Conservation (phyloP, 1,139 yeast genomes). For the Pneumocystis murina region DNA sequence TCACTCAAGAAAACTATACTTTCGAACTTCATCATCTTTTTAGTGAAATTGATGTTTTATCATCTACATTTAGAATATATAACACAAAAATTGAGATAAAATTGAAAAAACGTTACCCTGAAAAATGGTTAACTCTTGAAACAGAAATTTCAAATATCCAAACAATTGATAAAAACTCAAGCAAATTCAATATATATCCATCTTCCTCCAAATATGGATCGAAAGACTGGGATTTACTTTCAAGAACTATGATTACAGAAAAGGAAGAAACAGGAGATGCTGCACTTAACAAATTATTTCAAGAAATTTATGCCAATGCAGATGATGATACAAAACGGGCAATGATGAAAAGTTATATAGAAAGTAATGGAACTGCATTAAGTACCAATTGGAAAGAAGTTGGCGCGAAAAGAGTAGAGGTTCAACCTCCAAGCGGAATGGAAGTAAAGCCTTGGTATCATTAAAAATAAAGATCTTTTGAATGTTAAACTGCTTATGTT, state of each 20-base stretch:
- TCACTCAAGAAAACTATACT: constrained; percentile 22
- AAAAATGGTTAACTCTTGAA: constrained; percentile 31
- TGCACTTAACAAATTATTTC: constrained; percentile 42
- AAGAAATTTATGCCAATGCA: constrained; percentile 56
- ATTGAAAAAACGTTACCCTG: constrained; percentile 28
- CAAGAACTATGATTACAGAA: constrained; percentile 38
- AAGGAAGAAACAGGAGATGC: constrained; percentile 30
- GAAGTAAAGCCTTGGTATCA: constrained; percentile 19
- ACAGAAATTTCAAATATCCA: constrained; percentile 21
- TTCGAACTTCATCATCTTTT: constrained; percentile 39
- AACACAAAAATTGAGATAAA: constrained; percentile 63
- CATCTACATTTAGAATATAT: constrained; percentile 39
- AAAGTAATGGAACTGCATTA: constrained; percentile 84
- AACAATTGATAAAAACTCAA: constrained; percentile 17
- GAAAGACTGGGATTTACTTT: constrained; percentile 61
- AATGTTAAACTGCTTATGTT: constrained; percentile 18
- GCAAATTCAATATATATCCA: constrained; percentile 34
- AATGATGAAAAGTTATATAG: constrained; percentile 92
- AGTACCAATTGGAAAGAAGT: constrained; percentile 96
- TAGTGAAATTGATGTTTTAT: constrained; percentile 34
- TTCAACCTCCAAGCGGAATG: constrained; percentile 55
- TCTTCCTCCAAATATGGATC: constrained; percentile 40
- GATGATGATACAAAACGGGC: constrained; percentile 84
- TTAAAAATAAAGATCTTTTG: background rate
- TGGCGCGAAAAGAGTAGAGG: constrained; percentile 45